Base-by-base conservation (phyloP, 495 filamentous ascomycete genomes). In the Annulohypoxylon nitens region DNA sequence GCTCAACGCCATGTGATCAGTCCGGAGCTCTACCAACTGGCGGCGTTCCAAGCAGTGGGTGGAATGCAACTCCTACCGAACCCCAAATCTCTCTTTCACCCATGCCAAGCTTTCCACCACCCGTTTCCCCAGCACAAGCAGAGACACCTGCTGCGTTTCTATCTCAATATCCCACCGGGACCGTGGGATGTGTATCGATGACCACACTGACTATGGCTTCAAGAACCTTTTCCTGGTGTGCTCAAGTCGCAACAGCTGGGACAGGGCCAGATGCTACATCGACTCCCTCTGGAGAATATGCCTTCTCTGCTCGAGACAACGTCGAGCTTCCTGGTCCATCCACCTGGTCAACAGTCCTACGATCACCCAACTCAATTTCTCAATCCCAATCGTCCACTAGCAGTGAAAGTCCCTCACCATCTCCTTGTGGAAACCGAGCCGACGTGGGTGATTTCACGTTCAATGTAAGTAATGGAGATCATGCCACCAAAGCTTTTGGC, bases 361-460 rank as follows among this genome's bases (percentile, higher is more conserved):
- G 69, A 36, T 77, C 77, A 45, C 51, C 62, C 34, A 30, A 37
- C 47, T 43, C 50, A 18, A 16, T 36, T 26, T 50, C 37, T 14
- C 25, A 45, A 7, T 61, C 45, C n/a, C 20, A 45, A 9, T 61
- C 50, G 20, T 6, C 47, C 30, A 62, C 63, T 20, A 18, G 50
- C 39, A 75, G 50, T 48, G 37, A 57, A 3, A 37, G 55, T 11
- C 64, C 73, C 20, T 61, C 70, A 39, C 61, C 71, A 36, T n/a
- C 55, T 47, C 20, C 53, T 43, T 83, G 81, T 60, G 83, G 79
- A 11, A 69, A 64, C 8, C 57, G 50, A 39, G 75, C 70, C 14
- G 80, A 83, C 61, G 53, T 69, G 2, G 81, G 79, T 10, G 72
- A 63, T 20, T 78, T 82, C 48, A 80, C 68, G 16, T 71, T 71